Evolutionary conservation across 345 rosid genomes (phyloP).

Genomic region (Citrus unshiu): DNA sequence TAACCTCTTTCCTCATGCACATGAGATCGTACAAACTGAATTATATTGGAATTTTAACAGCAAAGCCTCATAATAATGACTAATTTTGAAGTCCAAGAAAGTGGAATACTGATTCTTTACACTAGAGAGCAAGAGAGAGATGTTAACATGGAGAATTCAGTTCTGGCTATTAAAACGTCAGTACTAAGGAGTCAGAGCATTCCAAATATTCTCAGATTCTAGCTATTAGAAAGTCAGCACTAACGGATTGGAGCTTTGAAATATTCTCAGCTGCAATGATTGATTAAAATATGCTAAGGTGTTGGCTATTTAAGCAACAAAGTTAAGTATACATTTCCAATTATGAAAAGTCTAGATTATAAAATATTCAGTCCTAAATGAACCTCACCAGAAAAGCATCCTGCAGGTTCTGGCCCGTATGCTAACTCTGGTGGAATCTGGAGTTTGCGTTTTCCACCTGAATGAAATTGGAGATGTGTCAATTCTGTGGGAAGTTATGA

Average conservation of each 20-base stretch:
- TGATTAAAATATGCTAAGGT: background rate
- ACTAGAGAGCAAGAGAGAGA: too few relatives aligned
- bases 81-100: background rate
- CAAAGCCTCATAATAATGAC: background rate
- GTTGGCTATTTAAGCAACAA: background rate
- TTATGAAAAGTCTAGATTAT: background rate
- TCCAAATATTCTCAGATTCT: too few relatives aligned
- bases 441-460: conserved; percentile 88
- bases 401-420: conserved; percentile 97
- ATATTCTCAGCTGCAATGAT: background rate
- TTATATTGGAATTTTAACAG: background rate
- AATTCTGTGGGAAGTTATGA: background rate
- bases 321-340: background rate
- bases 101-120: background rate
- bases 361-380: background rate
- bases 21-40: background rate
- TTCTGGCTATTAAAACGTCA: too few relatives aligned
- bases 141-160: too few relatives aligned
- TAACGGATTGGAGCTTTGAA: background rate
- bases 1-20: background rate
- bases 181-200: too few relatives aligned
- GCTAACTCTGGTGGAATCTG: conserved; percentile 85
- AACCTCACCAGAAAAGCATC: conserved; percentile 80
- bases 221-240: too few relatives aligned
- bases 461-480: background rate